Percentiles rank a stretch among this genome's conserved stretches.
phyloP scores from a whole-genome alignment of 2,329 filamentous ascomycete genomes.

The Xylariales sp. region DNA sequence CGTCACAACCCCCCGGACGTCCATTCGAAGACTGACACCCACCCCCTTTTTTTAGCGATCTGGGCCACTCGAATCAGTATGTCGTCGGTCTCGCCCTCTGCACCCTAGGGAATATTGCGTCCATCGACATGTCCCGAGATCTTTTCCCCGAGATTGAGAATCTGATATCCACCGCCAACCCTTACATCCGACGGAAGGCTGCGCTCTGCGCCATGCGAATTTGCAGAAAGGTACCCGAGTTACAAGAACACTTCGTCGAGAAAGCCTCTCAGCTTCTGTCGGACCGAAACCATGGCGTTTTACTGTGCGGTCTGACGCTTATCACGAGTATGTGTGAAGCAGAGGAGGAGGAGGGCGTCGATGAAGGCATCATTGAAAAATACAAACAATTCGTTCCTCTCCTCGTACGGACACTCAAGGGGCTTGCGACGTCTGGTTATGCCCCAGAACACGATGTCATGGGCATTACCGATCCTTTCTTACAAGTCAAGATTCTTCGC shows the following conservation, averaged over 20 bases:
- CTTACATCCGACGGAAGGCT: conserved; percentile 97
- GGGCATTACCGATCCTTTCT: conserved; percentile 95
- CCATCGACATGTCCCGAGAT: conserved; percentile 97
- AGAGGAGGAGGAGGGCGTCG: conserved; percentile 91
- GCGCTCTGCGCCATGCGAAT: conserved; percentile 99
- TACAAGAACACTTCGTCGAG: conserved; percentile 96
- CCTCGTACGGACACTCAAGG: conserved; percentile 90
- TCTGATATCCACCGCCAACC: conserved; percentile 90
- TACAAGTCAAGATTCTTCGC: conserved; percentile 95
- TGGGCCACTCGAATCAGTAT: conserved; percentile 98
- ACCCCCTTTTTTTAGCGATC: conserved; percentile 70
- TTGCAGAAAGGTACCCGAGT: conserved; percentile 95
- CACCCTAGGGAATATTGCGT: conserved; percentile 97
- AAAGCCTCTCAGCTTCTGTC: conserved; percentile 89
- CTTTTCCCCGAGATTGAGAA: conserved; percentile 96
- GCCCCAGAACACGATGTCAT: conserved; percentile 98
- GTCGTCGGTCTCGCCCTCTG: conserved; percentile 96
- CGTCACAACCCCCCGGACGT: neutral
- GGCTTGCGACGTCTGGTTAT: conserved; percentile 93
- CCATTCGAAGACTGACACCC: conserved; percentile 50
- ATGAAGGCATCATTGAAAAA: conserved; percentile 88
- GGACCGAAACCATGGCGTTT: conserved; percentile 94
- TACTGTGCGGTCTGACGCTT: conserved; percentile 91
- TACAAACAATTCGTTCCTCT: conserved; percentile 88
- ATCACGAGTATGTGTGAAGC: conserved; percentile 94